Percentiles rank a stretch among this genome's conserved stretches.
These are phyloP conservation scores for Alternaria rosae DNA, from an alignment of 2,329 filamentous ascomycete genomes.

Conservation along the genomic window DNA sequence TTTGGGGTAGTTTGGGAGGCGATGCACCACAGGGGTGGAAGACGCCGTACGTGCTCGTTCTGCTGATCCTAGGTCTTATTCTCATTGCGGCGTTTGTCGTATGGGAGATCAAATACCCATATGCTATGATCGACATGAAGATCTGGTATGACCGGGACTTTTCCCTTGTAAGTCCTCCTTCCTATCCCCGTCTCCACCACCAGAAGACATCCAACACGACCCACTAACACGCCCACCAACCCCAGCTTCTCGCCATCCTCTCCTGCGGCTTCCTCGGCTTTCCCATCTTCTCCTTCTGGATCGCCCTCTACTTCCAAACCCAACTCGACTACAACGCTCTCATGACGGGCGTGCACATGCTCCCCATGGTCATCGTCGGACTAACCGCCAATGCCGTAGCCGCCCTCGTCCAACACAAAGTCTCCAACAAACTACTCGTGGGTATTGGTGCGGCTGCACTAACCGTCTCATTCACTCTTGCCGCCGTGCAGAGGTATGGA, in stretches of 20 bases:
- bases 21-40: constrained; percentile 69
- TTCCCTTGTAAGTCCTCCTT: constrained; percentile 57
- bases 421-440: constrained; percentile 72
- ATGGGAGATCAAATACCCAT: constrained; percentile 65
- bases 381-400: constrained; percentile 70
- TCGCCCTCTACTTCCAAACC: constrained; percentile 70
- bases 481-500: constrained; percentile 63
- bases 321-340: constrained; percentile 62
- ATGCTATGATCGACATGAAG: constrained; percentile 61
- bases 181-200: not conserved
- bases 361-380: constrained; percentile 71
- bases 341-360: constrained; percentile 66
- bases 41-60: constrained; percentile 66
- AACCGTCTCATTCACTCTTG: constrained; percentile 58
- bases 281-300: constrained; percentile 66
- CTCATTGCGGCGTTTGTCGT: constrained; percentile 65
- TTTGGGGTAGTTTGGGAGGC: constrained; percentile 51
- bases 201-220: constrained; percentile 27
- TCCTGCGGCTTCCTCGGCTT: constrained; percentile 71
- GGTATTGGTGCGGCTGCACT: constrained; percentile 58
- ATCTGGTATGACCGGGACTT: constrained; percentile 70
- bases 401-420: constrained; percentile 66
- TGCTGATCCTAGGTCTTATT: constrained; percentile 66
- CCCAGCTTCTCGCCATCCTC: constrained; percentile 61
- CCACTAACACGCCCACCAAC: not conserved